Evolutionary conservation across 2,329 filamentous ascomycete species (phyloP).

Genomic region (Botrytis hyacinthi): DNA sequence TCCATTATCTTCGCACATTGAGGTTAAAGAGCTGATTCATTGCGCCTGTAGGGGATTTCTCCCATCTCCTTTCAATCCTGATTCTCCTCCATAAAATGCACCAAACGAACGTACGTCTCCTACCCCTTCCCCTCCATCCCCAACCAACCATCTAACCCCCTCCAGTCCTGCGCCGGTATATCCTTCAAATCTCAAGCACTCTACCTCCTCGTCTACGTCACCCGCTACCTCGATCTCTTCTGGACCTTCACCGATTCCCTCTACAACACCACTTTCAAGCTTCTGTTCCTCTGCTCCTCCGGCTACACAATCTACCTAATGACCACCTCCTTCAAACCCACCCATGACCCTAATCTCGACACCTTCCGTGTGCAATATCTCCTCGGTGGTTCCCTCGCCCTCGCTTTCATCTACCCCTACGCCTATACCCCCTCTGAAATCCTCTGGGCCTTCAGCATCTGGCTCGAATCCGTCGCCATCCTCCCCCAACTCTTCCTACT

Average conservation of each 20-base stretch:
- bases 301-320: constrained; percentile 97
- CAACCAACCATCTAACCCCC: neutral
- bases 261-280: constrained; percentile 95
- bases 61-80: constrained; percentile 89
- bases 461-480: constrained; percentile 95
- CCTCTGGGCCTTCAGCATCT: constrained; percentile 96
- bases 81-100: constrained; percentile 98
- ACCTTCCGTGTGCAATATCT: constrained; percentile 98
- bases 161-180: constrained; percentile 72
- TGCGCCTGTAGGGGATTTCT: constrained; percentile 72
- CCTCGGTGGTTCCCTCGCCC: constrained; percentile 72
- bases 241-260: constrained; percentile 67
- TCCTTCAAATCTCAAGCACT: constrained; percentile 98
- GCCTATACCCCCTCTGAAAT: constrained; percentile 82
- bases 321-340: constrained; percentile 96
- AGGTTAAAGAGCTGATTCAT: constrained; percentile 14
- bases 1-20: neutral
- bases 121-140: constrained; percentile 18
- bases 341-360: constrained; percentile 93
- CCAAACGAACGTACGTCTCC: constrained; percentile 70
- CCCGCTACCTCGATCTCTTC: constrained; percentile 91
- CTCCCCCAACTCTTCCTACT: constrained; percentile 97
- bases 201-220: constrained; percentile 91
- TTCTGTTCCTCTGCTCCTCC: constrained; percentile 87
- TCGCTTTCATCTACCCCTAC: constrained; percentile 83